Base-by-base conservation (phyloP, 2,329 filamentous ascomycete genomes). In the Ceratocystis smalleyi region DNA sequence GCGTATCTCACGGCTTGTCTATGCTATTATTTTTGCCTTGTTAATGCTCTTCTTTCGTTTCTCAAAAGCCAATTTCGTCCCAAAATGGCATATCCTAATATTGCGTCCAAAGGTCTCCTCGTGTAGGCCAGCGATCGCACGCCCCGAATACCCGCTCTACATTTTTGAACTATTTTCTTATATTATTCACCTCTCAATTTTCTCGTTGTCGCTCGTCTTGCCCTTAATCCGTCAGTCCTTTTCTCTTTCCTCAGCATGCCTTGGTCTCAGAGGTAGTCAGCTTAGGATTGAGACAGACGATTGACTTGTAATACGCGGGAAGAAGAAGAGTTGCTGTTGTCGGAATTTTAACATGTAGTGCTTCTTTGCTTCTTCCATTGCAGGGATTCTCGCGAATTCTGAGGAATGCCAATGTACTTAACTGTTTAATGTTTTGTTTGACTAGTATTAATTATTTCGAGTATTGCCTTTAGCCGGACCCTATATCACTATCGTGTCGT, bases 391-490 rank as follows among this genome's bases (percentile, higher is more conserved):
- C 45, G 17, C 19, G 19, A 22, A 47, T 19, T 19, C 43, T 47
- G 8, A 8, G n/a, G 5, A 22, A 47, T 47, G 45, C n/a, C n/a
- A 4, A 22, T 17, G 3, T 40, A 51, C 43, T 22, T 49, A 24
- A 35, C 43, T 62, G 43, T 27, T 15, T 45, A 35, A 2, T 47
- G 35, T 30, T 27, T 47, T 62, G 19, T 30, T 60, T 64, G 40
- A 22, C 57, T 61, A 17, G 17, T 17, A 59, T 64, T 64, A 45
- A 30, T 57, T 49, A 15, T 32, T 64, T 60, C 12, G 45, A 15
- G 10, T 40, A 40, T 40, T 10, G 10, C 59, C 45, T 43, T 62
- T 64, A 51, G 51, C 61, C 19, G 15, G 45, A 62, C 30, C 22
- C 61, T 47, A 30, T 35, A 62, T 35, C 24, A 15, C 15, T 22